Evolutionary conservation across 1,284 basidiomycete genomes (phyloP), one percentile per base, ranked within the genome.

Genomic region (Lignosus rhinocerotis): DNA sequence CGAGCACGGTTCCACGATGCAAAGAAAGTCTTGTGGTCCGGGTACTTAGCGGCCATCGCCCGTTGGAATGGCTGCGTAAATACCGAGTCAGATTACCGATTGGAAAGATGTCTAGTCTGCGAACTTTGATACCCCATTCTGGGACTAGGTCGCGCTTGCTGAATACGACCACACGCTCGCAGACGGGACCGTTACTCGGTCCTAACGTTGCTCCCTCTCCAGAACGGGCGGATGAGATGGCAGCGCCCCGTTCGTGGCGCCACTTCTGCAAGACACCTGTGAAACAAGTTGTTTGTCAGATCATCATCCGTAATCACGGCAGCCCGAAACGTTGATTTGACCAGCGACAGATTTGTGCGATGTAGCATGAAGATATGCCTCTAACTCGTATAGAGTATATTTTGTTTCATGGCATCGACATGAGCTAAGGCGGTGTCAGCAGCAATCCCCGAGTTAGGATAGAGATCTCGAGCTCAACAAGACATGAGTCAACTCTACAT

Each of bases 71-170:
- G 88, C 88, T 91, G 64, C 49, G 45, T 39, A 25, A 21, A 44
- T 17, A 2, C 4, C 45, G 8, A 36, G 33, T 53, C 11, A 44
- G 32, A 50, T 38, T 16, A 63, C 58, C 56, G 63, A 32, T 8
- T 6, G 14, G 12, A n/a, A 19, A 49, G 31, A 32, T 2, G 6
- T 8, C 19, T 17, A 3, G 12, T 25, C 3, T 9, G 72, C 83
- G 65, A 66, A 95, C 95, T 80, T 90, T 83, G 67, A 96, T 84
- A 33, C 94, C 92, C 81, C 88, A 87, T 62, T 83, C 79, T 48
- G 95, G 88, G 6, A 97, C 93, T 45, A 98, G 78, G 75, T 99
- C 97, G 42, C 90, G 83, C 77, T 98, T 98, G 67, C 94, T 96
- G 67, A 98, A 86, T 6, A 98, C 92, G 43, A 99, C 86, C 41